Conservation (phyloP, 495 filamentous ascomycete species). For the Penicillium samsonianum region DNA sequence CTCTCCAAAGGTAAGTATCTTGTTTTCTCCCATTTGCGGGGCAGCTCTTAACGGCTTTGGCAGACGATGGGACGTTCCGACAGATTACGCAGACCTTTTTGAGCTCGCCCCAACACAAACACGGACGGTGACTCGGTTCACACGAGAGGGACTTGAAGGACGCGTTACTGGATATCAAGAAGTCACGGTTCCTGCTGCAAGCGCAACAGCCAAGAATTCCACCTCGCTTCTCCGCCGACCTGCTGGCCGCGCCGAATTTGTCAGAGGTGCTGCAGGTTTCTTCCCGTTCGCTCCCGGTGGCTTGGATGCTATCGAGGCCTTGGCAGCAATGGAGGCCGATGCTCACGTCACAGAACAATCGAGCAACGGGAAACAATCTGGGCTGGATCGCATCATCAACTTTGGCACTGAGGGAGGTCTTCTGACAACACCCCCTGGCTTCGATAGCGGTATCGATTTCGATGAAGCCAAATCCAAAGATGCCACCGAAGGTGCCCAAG, state of each 20-base stretch:
- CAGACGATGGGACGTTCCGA: conserved; percentile 78
- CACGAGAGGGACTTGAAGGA: conserved; percentile 88
- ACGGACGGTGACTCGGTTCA: conserved; percentile 88
- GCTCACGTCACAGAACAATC: conserved; percentile 44
- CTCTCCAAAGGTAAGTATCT: conserved; percentile 68
- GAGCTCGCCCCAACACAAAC: conserved; percentile 87
- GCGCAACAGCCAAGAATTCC: conserved; percentile 93
- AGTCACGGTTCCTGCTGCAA: conserved; percentile 86
- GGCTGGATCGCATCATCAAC: conserved; percentile 77
- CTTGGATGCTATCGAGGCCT: conserved; percentile 80
- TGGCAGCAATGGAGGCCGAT: conserved; percentile 73
- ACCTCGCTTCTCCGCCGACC: conserved; percentile 88
- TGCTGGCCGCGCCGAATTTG: conserved; percentile 85
- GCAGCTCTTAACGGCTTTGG: conserved; percentile 21
- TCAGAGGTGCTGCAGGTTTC: conserved; percentile 92
- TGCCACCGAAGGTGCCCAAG: conserved; percentile 60
- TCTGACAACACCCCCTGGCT: conserved; percentile 79
- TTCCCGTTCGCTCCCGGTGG: conserved; percentile 95
- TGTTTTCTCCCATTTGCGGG: conserved; percentile 4
- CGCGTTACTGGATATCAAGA: conserved; percentile 92
- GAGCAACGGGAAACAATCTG: conserved; percentile 40
- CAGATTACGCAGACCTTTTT: conserved; percentile 78
- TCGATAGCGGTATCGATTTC: conserved; percentile 76
- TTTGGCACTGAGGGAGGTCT: conserved; percentile 76
- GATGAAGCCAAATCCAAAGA: conserved; percentile 59